Evolutionary conservation across 345 rosid genomes (phyloP).

Genomic region (Acer negundo): DNA sequence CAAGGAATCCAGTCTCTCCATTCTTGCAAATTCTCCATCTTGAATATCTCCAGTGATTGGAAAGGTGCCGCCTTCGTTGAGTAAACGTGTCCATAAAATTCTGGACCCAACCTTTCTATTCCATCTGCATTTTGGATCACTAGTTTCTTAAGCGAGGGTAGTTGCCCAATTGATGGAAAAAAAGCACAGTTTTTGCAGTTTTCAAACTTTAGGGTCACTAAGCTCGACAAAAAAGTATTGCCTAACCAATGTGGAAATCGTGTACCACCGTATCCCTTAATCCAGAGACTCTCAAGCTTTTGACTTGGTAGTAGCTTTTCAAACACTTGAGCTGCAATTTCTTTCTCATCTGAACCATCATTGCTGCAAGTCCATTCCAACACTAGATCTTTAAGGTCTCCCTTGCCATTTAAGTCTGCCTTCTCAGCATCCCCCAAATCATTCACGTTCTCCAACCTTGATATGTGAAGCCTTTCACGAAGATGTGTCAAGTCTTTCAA

Average conservation of each 20-base stretch:
- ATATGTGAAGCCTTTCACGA: background rate
- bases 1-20: background rate
- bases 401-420: conserved; percentile 30
- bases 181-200: conserved; percentile 35
- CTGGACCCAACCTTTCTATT: background rate
- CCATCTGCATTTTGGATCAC: background rate
- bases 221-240: conserved; percentile 26
- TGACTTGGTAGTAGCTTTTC: conserved; percentile 41
- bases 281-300: conserved; percentile 33
- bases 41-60: background rate
- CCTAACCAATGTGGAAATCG: conserved; percentile 44
- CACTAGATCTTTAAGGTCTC: conserved; percentile 30
- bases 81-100: background rate
- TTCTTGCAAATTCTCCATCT: background rate
- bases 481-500: background rate
- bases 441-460: conserved; percentile 4
- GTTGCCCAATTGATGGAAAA: conserved; percentile 44
- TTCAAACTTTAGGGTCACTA: conserved; percentile 26
- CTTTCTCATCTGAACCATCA: conserved; percentile 11
- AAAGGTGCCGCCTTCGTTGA: background rate
- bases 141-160: conserved; percentile 35
- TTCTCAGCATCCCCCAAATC: conserved; percentile 24
- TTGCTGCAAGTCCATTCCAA: conserved; percentile 32
- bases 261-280: conserved; percentile 36
- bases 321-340: background rate